Evolutionary conservation across 495 filamentous ascomycete genomes (phyloP).

Genomic region (Penicillium simplicissimum): DNA sequence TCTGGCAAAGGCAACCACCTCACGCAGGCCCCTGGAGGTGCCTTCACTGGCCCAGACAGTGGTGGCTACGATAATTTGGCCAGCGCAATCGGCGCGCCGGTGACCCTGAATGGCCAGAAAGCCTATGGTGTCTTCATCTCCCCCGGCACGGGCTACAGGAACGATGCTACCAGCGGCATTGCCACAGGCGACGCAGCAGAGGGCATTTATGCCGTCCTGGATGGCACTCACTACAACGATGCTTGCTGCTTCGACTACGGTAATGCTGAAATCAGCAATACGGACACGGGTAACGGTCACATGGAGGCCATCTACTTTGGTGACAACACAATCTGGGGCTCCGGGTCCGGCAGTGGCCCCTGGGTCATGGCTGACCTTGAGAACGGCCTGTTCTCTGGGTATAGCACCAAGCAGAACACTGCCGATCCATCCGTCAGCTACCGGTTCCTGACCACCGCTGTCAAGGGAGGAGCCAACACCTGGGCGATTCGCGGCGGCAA

Average conservation of each 20-base stretch:
- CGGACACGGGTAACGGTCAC: slow-evolving; percentile 57
- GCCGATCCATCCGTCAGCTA: slow-evolving; percentile 48
- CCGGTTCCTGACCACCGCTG: slow-evolving; percentile 53
- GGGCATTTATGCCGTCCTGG: slow-evolving; percentile 61
- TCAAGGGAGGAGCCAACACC: slow-evolving; percentile 52
- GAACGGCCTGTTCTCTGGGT: slow-evolving; percentile 58
- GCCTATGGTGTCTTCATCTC: slow-evolving; percentile 60
- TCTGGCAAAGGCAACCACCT: slow-evolving; percentile 59
- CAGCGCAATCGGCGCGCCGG: slow-evolving; percentile 56
- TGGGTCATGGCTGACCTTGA: slow-evolving; percentile 66
- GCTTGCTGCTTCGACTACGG: slow-evolving; percentile 64
- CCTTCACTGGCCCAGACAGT: slow-evolving; percentile 51
- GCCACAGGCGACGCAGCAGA: slow-evolving; percentile 55
- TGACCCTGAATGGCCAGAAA: slow-evolving; percentile 58
- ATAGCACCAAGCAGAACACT: slow-evolving; percentile 38
- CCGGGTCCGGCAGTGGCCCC: slow-evolving; percentile 53
- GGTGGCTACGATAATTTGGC: slow-evolving; percentile 58
- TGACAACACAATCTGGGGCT: slow-evolving; percentile 48
- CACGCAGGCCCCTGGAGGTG: slow-evolving; percentile 56
- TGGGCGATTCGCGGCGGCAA: slow-evolving; percentile 59
- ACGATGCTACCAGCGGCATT: slow-evolving; percentile 48
- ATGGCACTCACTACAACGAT: slow-evolving; percentile 60
- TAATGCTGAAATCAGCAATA: slow-evolving; percentile 56
- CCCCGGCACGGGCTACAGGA: slow-evolving; percentile 57
- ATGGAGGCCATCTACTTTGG: slow-evolving; percentile 66